Evolutionary conservation across 208 protist genomes (phyloP).

Genomic region (Wallacemonas rigidus): DNA sequence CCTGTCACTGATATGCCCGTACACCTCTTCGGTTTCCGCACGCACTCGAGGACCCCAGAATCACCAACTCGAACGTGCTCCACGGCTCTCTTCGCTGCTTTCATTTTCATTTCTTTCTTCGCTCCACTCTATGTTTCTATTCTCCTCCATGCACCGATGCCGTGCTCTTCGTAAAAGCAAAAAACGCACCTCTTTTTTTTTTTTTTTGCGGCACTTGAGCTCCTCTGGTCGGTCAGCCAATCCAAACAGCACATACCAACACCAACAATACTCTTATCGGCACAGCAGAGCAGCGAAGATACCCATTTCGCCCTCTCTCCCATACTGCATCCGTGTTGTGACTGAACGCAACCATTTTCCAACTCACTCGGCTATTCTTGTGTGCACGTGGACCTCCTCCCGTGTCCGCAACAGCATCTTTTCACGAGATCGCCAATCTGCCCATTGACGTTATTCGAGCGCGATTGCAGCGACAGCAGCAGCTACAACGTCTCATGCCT

Average conservation of each 20-base stretch:
- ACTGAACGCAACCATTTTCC: not conserved
- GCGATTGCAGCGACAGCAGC: conserved; percentile 16
- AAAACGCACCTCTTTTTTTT: conserved; percentile 12
- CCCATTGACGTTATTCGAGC: conserved; percentile 28
- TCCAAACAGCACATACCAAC: conserved; percentile 4
- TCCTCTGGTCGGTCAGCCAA: not conserved
- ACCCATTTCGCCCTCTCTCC: not conserved
- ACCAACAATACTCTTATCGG: not conserved
- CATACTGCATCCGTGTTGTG: not conserved
- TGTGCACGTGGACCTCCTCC: not conserved
- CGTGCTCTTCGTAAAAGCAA: too few species aligned
- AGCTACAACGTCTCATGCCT: not conserved
- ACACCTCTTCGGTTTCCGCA: too few species aligned
- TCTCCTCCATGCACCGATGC: too few species aligned
- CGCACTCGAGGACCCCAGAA: too few species aligned
- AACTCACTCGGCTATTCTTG: not conserved
- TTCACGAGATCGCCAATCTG: conserved; percentile 20
- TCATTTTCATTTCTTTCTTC: too few species aligned
- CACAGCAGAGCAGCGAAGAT: too few species aligned
- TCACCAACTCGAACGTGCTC: too few species aligned
- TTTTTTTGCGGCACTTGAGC: not conserved
- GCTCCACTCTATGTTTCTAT: too few species aligned
- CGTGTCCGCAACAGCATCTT: not conserved
- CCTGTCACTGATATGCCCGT: too few species aligned
- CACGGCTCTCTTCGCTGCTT: too few species aligned